phyloP scores from a whole-genome alignment of 805 yeast species.

The Saccharomycopsis sp. region DNA sequence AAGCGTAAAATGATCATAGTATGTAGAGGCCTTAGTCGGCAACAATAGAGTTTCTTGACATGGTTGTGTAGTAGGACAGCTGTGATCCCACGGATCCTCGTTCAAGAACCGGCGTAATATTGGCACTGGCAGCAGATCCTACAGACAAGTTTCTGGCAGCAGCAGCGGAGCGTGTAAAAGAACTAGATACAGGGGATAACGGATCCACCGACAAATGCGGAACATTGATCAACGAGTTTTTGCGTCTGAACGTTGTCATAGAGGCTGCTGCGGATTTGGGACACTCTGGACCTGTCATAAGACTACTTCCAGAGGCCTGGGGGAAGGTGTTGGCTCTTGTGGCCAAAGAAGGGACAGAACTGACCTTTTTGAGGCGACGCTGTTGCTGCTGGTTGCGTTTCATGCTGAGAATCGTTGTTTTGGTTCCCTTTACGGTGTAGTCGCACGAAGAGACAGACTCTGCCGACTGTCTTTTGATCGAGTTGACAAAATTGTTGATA shows the following conservation, averaged over 20 bases:
- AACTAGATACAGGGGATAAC: neutral
- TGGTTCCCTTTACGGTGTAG: neutral
- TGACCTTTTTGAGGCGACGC: neutral
- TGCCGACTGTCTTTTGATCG: neutral
- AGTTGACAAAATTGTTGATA: neutral
- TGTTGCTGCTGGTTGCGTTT: neutral
- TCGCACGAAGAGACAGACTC: neutral
- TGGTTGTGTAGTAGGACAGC: neutral
- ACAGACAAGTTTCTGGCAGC: neutral
- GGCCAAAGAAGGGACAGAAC: conserved; percentile 1
- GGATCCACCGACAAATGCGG: neutral
- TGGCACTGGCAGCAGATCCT: neutral
- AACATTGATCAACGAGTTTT: neutral
- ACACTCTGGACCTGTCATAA: neutral
- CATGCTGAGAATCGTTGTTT: neutral
- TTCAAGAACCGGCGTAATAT: neutral
- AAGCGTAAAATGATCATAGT: neutral
- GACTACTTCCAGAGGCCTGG: neutral
- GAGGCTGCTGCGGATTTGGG: neutral
- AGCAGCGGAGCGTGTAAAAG: neutral
- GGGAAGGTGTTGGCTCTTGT: neutral
- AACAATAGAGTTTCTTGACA: neutral
- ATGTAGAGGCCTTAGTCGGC: neutral
- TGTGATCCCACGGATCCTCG: neutral
- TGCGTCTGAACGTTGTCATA: neutral